Percentiles rank a stretch among this genome's conserved stretches.
Evolutionary conservation across 2,329 filamentous ascomycete species (phyloP).

Genomic region (Coniochaeta sp.): DNA sequence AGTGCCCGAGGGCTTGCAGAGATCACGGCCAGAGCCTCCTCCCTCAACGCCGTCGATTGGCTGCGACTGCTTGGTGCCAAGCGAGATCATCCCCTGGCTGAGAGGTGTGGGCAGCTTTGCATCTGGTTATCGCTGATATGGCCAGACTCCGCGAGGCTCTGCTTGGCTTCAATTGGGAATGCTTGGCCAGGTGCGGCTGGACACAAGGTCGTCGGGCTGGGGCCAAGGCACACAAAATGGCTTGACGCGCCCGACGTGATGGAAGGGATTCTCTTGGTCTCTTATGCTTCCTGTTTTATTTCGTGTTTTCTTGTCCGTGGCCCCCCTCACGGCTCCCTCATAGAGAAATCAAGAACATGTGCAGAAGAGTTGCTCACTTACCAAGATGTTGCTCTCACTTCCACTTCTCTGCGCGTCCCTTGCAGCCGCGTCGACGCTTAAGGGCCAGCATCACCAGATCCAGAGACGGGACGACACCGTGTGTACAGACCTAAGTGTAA

Average conservation of each 20-base stretch:
- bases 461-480: neutral
- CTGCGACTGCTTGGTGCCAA: neutral
- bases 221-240: neutral
- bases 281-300: neutral
- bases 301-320: neutral
- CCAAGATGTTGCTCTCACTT: neutral
- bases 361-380: neutral
- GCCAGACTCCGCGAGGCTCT: neutral
- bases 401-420: neutral
- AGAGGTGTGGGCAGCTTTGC: neutral
- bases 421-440: neutral
- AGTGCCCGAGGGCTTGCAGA: neutral
- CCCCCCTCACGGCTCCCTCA: neutral
- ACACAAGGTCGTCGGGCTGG: neutral
- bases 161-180: neutral
- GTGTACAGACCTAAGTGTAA: neutral
- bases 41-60: neutral
- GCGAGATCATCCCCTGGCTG: neutral
- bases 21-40: neutral
- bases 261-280: neutral
- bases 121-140: neutral
- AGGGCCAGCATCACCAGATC: neutral
- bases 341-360: neutral
- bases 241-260: neutral
- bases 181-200: neutral